Percentiles rank a stretch among this genome's conserved stretches.
Conservation (phyloP, 257 asterid genomes). For the Pogostemon cablin region DNA sequence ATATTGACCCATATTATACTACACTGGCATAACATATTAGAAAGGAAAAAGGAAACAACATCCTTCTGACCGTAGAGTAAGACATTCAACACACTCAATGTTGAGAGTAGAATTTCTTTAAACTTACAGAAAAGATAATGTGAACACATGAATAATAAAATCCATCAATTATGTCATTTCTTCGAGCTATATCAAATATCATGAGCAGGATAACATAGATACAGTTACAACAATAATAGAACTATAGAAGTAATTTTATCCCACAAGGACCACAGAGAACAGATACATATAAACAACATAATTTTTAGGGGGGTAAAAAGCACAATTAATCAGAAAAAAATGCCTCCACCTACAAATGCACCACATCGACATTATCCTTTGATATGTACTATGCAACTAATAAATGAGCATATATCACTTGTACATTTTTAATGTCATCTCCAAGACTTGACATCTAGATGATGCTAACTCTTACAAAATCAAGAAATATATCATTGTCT, state of each 20-base stretch:
- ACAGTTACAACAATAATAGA: conserved; percentile 18
- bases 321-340: too few relatives aligned
- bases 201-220: conserved; percentile 13
- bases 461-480: conserved; percentile 15
- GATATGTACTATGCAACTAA: conserved; percentile 17
- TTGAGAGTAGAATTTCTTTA: conserved; percentile 7
- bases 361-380: background rate
- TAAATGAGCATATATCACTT: background rate
- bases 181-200: conserved; percentile 1
- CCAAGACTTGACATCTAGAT: conserved; percentile 15
- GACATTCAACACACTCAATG: background rate
- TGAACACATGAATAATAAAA: background rate
- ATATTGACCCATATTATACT: background rate
- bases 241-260: conserved; percentile 15
- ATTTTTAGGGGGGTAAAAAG: too few relatives aligned
- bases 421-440: background rate
- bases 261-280: background rate
- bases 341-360: too few relatives aligned
- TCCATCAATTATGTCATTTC: background rate
- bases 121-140: background rate
- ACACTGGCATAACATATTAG: background rate
- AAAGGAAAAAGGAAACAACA: background rate
- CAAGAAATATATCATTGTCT: conserved; percentile 36
- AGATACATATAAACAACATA: background rate
- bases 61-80: background rate